Conservation (phyloP, 768 basidiomycete species). For the Lentinula boryana region DNA sequence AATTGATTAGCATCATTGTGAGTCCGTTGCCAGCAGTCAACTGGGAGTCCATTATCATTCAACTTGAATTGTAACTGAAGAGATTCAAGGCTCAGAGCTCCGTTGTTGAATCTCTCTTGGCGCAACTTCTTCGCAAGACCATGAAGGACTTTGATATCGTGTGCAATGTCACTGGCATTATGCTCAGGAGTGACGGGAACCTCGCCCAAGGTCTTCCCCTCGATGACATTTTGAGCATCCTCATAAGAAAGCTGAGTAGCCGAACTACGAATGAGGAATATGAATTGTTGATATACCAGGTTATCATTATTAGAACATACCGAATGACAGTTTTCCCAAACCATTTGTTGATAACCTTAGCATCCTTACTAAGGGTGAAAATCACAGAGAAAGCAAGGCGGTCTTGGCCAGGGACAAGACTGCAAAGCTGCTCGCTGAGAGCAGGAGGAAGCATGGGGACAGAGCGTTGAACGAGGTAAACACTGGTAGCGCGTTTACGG, state of each 20-base stretch:
- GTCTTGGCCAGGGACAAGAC: slow-evolving; percentile 81
- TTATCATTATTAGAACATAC: slow-evolving; percentile 32
- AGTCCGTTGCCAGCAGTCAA: slow-evolving; percentile 67
- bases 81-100: slow-evolving; percentile 68
- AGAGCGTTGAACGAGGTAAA: slow-evolving; percentile 92
- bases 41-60: slow-evolving; percentile 73
- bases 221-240: slow-evolving; percentile 78
- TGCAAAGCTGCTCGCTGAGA: slow-evolving; percentile 91
- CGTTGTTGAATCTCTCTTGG: slow-evolving; percentile 68
- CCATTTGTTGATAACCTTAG: slow-evolving; percentile 80
- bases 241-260: slow-evolving; percentile 79
- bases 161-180: slow-evolving; percentile 52
- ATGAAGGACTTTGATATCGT: slow-evolving; percentile 69
- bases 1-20: slow-evolving; percentile 70
- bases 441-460: slow-evolving; percentile 97
- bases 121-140: slow-evolving; percentile 70
- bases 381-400: slow-evolving; percentile 87
- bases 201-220: slow-evolving; percentile 56
- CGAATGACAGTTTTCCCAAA: slow-evolving; percentile 91
- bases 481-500: slow-evolving; percentile 92
- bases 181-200: slow-evolving; percentile 55
- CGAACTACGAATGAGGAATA: slow-evolving; percentile 46
- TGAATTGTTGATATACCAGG: background rate
- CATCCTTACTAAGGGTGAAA: slow-evolving; percentile 83
- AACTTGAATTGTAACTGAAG: slow-evolving; percentile 71